phyloP scores from a whole-genome alignment of 805 yeast genomes.

The Jamesozyma spencerorum region DNA sequence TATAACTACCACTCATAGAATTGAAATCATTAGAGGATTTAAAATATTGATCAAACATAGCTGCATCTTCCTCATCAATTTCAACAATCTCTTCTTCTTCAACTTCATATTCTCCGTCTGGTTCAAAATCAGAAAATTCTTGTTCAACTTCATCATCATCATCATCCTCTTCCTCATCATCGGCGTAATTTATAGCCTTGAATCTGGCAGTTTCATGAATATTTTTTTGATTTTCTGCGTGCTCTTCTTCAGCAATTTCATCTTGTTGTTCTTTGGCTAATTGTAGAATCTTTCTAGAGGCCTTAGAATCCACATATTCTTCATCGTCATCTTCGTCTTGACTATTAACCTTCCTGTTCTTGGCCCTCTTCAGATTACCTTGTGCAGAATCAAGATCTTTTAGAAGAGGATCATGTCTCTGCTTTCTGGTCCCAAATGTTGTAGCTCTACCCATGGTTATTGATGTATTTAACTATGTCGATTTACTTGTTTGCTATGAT shows the following conservation, averaged over 20 bases:
- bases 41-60: conserved; percentile 70
- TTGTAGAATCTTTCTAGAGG: conserved; percentile 78
- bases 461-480: background rate
- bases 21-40: conserved; percentile 34
- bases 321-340: conserved; percentile 38
- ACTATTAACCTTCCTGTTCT: conserved; percentile 27
- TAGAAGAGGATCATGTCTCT: conserved; percentile 73
- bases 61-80: conserved; percentile 75
- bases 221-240: conserved; percentile 22
- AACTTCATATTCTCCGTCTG: conserved; percentile 37
- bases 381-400: conserved; percentile 67
- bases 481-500: background rate
- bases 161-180: conserved; percentile 49
- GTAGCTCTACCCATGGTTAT: conserved; percentile 48
- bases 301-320: conserved; percentile 64
- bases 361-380: conserved; percentile 53
- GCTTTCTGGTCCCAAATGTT: conserved; percentile 41
- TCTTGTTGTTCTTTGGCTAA: conserved; percentile 90
- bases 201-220: conserved; percentile 28
- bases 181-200: conserved; percentile 31
- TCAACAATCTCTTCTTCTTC: conserved; percentile 55
- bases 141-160: conserved; percentile 34
- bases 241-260: conserved; percentile 69
- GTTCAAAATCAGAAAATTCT: conserved; percentile 45
- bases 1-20: conserved; percentile 40